phyloP scores from a whole-genome alignment of 768 basidiomycete genomes.

The Tulasnella calospora region DNA sequence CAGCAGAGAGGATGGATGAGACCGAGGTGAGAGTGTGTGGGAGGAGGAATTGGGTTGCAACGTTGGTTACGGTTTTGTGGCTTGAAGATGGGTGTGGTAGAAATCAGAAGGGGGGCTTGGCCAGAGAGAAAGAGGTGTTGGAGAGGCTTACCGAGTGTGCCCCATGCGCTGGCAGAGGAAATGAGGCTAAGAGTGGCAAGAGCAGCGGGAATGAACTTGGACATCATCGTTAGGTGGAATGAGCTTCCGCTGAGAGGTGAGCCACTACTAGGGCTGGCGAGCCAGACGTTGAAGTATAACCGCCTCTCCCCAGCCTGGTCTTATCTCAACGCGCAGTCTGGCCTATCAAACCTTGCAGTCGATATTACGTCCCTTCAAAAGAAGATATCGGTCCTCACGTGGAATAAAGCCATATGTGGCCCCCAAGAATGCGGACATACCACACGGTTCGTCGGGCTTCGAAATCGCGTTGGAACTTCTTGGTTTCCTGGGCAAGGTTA shows the following conservation, averaged over 20 bases:
- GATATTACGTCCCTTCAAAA: background rate
- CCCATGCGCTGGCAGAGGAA: background rate
- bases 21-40: background rate
- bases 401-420: background rate
- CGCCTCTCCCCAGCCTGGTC: too few relatives aligned
- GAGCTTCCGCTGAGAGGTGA: background rate
- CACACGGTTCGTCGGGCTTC: background rate
- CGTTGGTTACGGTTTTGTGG: conserved; percentile 9
- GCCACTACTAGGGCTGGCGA: background rate
- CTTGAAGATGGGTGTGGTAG: background rate
- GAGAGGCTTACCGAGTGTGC: background rate
- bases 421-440: background rate
- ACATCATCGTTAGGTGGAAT: background rate
- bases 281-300: background rate
- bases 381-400: background rate
- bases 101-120: too few relatives aligned
- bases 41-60: conserved; percentile 9
- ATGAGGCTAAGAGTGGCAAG: background rate
- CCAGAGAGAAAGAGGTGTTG: background rate
- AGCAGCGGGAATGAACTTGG: background rate
- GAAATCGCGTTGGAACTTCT: background rate
- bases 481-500: background rate
- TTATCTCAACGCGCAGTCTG: background rate
- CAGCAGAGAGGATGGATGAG: background rate
- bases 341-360: background rate